phyloP scores from a whole-genome alignment of 2,329 filamentous ascomycete genomes.

The Cladosporium halotolerans region DNA sequence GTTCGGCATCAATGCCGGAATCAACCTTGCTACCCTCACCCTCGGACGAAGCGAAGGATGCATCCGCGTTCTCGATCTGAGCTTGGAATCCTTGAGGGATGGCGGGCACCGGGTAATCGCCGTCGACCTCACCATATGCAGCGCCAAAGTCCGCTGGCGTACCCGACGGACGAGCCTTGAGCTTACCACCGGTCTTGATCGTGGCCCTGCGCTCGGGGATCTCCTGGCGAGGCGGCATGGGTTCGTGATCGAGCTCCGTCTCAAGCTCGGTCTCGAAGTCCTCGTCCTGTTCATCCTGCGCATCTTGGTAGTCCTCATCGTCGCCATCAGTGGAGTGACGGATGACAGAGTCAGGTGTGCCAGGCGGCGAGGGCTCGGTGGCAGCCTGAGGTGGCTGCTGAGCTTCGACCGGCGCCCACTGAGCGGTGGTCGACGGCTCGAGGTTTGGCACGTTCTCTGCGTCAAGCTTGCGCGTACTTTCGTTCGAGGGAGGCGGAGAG shows the following conservation, averaged over 20 bases:
- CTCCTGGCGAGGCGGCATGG: constrained; percentile 11
- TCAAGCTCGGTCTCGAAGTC: constrained; percentile 10
- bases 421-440: constrained; percentile 17
- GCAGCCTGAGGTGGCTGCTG: constrained; percentile 13
- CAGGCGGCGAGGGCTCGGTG: constrained; percentile 31
- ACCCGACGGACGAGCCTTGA: constrained; percentile 83
- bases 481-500: constrained; percentile 33
- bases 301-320: constrained; percentile 8
- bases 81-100: constrained; percentile 26
- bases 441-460: constrained; percentile 17
- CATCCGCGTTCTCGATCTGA: constrained; percentile 17
- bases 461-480: constrained; percentile 19
- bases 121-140: constrained; percentile 79
- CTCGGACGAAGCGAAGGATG: constrained; percentile 22
- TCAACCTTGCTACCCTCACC: constrained; percentile 24
- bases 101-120: constrained; percentile 44
- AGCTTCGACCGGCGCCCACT: constrained; percentile 12
- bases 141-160: constrained; percentile 76
- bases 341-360: constrained; percentile 86
- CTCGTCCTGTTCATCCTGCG: constrained; percentile 8
- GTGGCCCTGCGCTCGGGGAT: constrained; percentile 81
- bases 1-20: constrained; percentile 18
- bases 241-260: constrained; percentile 1
- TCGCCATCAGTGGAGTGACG: constrained; percentile 47
- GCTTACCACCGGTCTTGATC: constrained; percentile 75